Base-by-base conservation (phyloP, 2,329 filamentous ascomycete genomes). In the Colletotrichum noveboracense region DNA sequence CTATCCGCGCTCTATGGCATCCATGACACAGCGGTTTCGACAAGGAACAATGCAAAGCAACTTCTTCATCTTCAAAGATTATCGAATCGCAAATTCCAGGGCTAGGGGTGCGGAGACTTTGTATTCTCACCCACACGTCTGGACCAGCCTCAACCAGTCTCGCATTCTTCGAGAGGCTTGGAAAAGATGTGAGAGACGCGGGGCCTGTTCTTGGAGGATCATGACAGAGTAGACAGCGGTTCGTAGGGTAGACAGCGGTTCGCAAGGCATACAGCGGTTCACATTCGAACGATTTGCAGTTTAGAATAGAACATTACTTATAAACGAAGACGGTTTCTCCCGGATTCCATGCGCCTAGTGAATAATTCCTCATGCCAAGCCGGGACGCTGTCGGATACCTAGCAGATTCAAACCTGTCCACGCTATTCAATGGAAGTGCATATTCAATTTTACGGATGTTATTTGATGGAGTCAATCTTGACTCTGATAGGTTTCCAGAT, bases 61-160 rank as follows among this genome's bases (percentile, higher is more conserved):
- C 36, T 9, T 0, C 0, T 0, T 5, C 7, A 38, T 0, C 3
- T 0, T 36, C 34, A 4, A 0, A 34, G 0, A 36, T 16, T 36
- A 36, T 36, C 34, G 6, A 36, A 0, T 0, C 34, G 34, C 34
- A 36, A 0, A 36, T 36, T 1, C 0, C 3, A 36, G 3, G 34
- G 34, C 34, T 36, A 0, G 3, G 13, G 6, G 6, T 4, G 34
- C 34, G 34, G 32, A 36, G 34, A 7, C 2, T 36, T 4, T 4
- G 6, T 36, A 36, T 36, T 4, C 36, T 48, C 10, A 2, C 6
- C 43, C 43, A 48, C 43, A 7, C 43, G n/a, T 52, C 0, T 52
- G 43, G 43, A 0, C 3, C 10, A 52, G 43, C 43, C 43, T 52
- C 43, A 52, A 21, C 43, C n/a, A 13, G n/a, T 52, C 12, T 13